A percentile compares a stretch with the other conserved stretches of the same genome.
Evolutionary conservation across 192 early-diverging fungal genomes (phyloP).

Genomic region (Spinellus fusiger): DNA sequence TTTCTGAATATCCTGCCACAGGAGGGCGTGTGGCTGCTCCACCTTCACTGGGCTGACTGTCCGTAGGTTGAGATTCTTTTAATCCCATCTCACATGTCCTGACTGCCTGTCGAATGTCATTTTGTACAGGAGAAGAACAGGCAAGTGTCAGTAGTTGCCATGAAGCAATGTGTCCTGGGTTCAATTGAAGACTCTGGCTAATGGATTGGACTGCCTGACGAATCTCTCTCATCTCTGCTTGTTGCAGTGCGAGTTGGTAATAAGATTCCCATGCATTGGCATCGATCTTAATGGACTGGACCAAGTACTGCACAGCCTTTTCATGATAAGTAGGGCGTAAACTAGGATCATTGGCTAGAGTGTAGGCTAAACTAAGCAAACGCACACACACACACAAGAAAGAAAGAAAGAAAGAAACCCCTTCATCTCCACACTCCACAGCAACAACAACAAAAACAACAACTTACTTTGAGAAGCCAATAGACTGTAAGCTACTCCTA

Average conservation of each 20-base stretch:
- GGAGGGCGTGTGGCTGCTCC: background rate
- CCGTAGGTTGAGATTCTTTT: constrained; percentile 42
- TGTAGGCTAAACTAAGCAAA: background rate
- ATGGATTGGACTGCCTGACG: constrained; percentile 46
- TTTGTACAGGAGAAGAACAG: constrained; percentile 52
- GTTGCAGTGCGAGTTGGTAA: constrained; percentile 65
- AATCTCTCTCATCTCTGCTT: constrained; percentile 60
- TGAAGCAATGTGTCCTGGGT: constrained; percentile 53
- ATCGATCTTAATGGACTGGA: constrained; percentile 42
- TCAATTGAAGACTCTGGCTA: constrained; percentile 47
- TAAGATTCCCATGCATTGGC: constrained; percentile 51
- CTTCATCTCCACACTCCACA: background rate
- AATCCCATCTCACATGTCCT: constrained; percentile 58
- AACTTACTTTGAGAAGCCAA: constrained; percentile 35
- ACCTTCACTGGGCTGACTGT: constrained; percentile 24
- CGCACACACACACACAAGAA: background rate
- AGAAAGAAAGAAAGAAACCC: background rate
- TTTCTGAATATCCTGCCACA: constrained; percentile 32
- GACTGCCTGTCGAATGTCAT: constrained; percentile 57
- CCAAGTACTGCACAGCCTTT: constrained; percentile 49
- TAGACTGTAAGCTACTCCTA: constrained; percentile 34
- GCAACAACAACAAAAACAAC: background rate
- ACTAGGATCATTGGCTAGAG: constrained; percentile 52
- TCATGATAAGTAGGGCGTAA: constrained; percentile 56
- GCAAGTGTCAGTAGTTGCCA: constrained; percentile 73